These are phyloP conservation scores for Rhizopogon vinicolor DNA, from an alignment of 768 basidiomycete species.

Conservation along the genomic window DNA sequence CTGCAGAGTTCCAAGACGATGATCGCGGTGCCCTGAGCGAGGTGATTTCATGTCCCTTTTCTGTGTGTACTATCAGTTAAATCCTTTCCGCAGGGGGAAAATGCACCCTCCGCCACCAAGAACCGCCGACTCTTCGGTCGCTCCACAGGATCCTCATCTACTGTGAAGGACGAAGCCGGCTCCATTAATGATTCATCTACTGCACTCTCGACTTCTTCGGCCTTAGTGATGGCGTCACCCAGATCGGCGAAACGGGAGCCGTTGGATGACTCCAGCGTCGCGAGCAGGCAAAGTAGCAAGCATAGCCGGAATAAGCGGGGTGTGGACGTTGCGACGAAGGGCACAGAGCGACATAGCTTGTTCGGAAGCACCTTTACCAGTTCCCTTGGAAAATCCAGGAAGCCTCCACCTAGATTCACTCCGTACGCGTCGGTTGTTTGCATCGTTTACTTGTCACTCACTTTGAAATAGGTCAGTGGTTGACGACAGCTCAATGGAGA, in stretches of 20 bases:
- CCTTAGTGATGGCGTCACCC: constrained; percentile 14
- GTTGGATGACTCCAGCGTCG: constrained; percentile 17
- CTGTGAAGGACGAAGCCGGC: constrained; percentile 23
- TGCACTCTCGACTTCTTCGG: constrained; percentile 16
- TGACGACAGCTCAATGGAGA: constrained; percentile 36
- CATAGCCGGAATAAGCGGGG: constrained; percentile 47
- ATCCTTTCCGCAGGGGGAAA: constrained; percentile 43
- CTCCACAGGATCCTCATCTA: constrained; percentile 33
- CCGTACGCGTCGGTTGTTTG: constrained; percentile 39
- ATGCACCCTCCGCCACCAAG: constrained; percentile 29
- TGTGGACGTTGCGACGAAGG: constrained; percentile 40
- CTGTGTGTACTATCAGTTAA: not conserved
- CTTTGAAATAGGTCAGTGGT: constrained; percentile 18
- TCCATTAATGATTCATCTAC: constrained; percentile 24
- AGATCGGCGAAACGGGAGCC: constrained; percentile 14
- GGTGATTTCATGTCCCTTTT: constrained; percentile 35
- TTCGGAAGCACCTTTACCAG: constrained; percentile 68
- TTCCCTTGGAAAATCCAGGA: constrained; percentile 62
- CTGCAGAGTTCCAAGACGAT: constrained; percentile 33
- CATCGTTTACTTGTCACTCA: not conserved
- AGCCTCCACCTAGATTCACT: constrained; percentile 76
- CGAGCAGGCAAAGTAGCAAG: constrained; percentile 14
- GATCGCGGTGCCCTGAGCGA: constrained; percentile 65
- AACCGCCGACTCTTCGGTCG: constrained; percentile 63
- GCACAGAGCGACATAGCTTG: constrained; percentile 68